Percentiles rank a stretch among this genome's conserved stretches.
These are phyloP conservation scores for Cymbopogon flexuosus DNA, from an alignment of 202 grass and related monocot species.

Conservation along the genomic window DNA sequence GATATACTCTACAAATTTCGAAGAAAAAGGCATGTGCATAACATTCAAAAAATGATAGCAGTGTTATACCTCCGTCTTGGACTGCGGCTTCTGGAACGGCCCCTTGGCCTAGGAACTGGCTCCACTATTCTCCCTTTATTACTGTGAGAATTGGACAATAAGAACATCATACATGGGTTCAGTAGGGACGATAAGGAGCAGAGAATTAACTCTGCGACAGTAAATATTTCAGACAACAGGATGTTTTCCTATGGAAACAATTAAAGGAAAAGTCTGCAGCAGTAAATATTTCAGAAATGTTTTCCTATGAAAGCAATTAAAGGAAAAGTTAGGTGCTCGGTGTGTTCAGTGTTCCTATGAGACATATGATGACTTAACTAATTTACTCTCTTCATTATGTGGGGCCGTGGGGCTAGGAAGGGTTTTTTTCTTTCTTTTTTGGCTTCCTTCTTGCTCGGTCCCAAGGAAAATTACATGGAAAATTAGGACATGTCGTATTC, in stretches of 20 bases:
- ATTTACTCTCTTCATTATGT: background rate
- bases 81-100: constrained; percentile 80
- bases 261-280: background rate
- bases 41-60: background rate
- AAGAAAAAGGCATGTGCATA: background rate
- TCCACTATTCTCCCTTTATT: constrained; percentile 90
- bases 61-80: constrained; percentile 58
- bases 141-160: constrained; percentile 46
- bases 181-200: constrained; percentile 1
- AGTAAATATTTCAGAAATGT: background rate
- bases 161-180: background rate
- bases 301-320: background rate
- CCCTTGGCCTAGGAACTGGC: constrained; percentile 40
- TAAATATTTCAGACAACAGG: background rate
- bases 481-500: background rate
- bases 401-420: background rate
- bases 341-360: background rate
- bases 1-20: background rate
- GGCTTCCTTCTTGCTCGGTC: background rate
- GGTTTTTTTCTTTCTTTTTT: background rate
- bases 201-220: background rate
- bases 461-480: background rate
- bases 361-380: background rate
- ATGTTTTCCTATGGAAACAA: background rate
- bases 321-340: background rate